Evolutionary conservation across 306 rosid species (phyloP), one percentile per base, ranked within the genome.

Genomic region (Cyamopsis tetragonoloba): DNA sequence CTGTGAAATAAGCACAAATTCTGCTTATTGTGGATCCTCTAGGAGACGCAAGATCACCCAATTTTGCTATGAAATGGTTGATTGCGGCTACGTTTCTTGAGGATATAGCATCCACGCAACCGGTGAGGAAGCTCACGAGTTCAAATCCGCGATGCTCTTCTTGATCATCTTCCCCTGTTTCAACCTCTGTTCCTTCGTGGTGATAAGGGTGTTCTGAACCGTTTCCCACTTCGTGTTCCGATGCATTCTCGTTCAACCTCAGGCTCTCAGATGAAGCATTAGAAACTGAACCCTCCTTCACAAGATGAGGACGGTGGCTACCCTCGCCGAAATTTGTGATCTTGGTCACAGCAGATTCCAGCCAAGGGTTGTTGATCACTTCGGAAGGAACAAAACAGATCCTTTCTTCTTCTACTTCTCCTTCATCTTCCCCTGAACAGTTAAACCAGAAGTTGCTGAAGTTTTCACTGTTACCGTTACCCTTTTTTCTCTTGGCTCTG

Each of bases 41-140:
- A 3, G 96, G 97, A 47, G 99, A 91, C 7, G 97, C 92, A 22
- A 85, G 88, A 14, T 82, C 96, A 23, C 99, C 99, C 66, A 95
- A 51, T 48, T 75, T 88, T 0, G 89, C 86, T 13, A 95, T 88
- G 70, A 85, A 83, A 56, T 91, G 95, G 72, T 81, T 83, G 37
- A 88, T 75, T 3, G 85, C 87, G 7, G 86, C 71, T 0, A 88
- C 77, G 78, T 91, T 85, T 79, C 73, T 86, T 18, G 87, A 72
- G 11, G 85, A 85, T 63, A 95, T 88, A 28, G 99, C 96, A 11
- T 95, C 97, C 3, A 95, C 85, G 49, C 99, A 95, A 30, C 91
- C 91, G 5, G 82, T 72, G 3, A 95, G 88, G 26, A 87, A 68
- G 67, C 88, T 86, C 5, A 95, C 68, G 2, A 95, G 88, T 81